A percentile compares a stretch with the other conserved stretches of the same genome.
Evolutionary conservation across 495 filamentous ascomycete species (phyloP).

Genomic region (Hypoxylon crocopeplum): DNA sequence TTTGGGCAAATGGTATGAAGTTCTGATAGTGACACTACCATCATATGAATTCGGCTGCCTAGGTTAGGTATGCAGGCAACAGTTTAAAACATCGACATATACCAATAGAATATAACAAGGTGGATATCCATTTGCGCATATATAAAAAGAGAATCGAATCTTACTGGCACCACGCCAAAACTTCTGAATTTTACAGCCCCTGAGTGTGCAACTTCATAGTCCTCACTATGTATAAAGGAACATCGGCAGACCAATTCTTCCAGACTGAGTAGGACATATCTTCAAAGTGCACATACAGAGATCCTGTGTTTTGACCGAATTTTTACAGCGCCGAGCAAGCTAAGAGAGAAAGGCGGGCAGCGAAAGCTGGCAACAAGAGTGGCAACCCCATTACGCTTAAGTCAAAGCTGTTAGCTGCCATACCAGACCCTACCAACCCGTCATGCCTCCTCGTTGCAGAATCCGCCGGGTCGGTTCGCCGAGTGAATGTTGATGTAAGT

Average conservation of each 20-base stretch:
- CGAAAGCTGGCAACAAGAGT: constrained; percentile 82
- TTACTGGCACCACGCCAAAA: no score
- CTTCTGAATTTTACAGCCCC: no score
- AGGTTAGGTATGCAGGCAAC: constrained; percentile 12
- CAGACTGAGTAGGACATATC: constrained; percentile 74
- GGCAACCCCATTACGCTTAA: constrained; percentile 80
- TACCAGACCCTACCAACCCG: constrained; percentile 67
- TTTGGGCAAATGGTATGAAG: not conserved
- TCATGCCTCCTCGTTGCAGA: constrained; percentile 78
- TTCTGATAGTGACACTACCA: no score
- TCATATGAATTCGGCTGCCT: constrained; percentile 27
- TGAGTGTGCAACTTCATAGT: not conserved
- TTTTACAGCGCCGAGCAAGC: constrained; percentile 70
- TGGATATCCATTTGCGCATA: no score
- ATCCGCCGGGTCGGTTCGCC: constrained; percentile 77
- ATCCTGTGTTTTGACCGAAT: constrained; percentile 21
- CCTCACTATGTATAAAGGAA: constrained; percentile 36
- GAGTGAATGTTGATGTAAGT: constrained; percentile 79
- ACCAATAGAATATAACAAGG: no score
- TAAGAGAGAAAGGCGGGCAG: constrained; percentile 71
- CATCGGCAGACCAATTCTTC: constrained; percentile 70
- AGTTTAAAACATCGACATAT: no score
- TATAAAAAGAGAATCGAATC: no score
- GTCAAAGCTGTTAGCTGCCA: constrained; percentile 84
- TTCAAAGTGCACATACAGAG: no score